Percentiles rank a stretch among this genome's conserved stretches.
These are phyloP conservation scores for Rugonectria rugulosa DNA, from an alignment of 2,329 filamentous ascomycete genomes.

Conservation along the genomic window DNA sequence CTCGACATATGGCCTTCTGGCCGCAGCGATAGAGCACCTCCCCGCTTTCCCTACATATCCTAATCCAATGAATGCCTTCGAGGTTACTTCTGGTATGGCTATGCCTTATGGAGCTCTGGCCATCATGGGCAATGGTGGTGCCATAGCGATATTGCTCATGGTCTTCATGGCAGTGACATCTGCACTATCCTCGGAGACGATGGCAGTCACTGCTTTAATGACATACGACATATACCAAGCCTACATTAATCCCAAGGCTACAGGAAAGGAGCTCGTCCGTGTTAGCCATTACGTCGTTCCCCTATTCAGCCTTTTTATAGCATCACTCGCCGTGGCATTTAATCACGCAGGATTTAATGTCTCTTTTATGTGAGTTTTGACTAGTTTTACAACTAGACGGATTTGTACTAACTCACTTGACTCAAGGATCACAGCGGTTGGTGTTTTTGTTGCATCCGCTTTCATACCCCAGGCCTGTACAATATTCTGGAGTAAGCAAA, in stretches of 20 bases:
- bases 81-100: constrained; percentile 81
- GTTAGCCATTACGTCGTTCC: constrained; percentile 78
- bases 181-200: constrained; percentile 17
- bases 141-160: constrained; percentile 76
- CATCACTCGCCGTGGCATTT: constrained; percentile 76
- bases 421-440: constrained; percentile 76
- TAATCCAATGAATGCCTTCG: constrained; percentile 71
- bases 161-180: constrained; percentile 72
- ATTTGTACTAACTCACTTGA: too few species aligned
- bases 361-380: too few species aligned
- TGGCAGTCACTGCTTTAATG: constrained; percentile 11
- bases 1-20: constrained; percentile 83
- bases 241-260: constrained; percentile 8
- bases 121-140: constrained; percentile 78
- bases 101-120: constrained; percentile 83
- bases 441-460: constrained; percentile 81
- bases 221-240: constrained; percentile 19
- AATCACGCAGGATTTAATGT: constrained; percentile 74
- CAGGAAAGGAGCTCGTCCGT: constrained; percentile 8
- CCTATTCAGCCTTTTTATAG: constrained; percentile 84
- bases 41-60: constrained; percentile 75
- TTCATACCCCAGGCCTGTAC: constrained; percentile 81
- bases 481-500: constrained; percentile 78
- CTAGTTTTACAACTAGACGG: too few species aligned
- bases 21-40: constrained; percentile 76